A percentile compares a stretch with the other conserved stretches of the same genome.
These are phyloP conservation scores for Macrophomina phaseolina DNA, from an alignment of 2,329 filamentous ascomycete genomes.

Conservation along the genomic window DNA sequence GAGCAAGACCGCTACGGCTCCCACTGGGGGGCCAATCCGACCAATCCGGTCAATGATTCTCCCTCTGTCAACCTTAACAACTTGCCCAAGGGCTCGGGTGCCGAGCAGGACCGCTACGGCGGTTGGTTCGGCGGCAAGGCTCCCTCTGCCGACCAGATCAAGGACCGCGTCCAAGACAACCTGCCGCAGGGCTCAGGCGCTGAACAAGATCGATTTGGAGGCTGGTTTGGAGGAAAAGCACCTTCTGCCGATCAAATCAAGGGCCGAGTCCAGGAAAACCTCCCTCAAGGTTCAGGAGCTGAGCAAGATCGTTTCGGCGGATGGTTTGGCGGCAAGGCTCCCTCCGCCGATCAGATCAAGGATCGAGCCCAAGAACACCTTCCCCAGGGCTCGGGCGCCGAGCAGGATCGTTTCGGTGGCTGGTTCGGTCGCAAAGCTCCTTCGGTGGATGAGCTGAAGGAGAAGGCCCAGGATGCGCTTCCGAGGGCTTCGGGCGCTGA, in stretches of 20 bases:
- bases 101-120: slow-evolving; percentile 27
- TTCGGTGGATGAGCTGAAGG: slow-evolving; percentile 1
- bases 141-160: slow-evolving; percentile 19
- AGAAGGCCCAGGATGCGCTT: slow-evolving; percentile 4
- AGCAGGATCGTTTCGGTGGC: slow-evolving; percentile 21
- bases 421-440: slow-evolving; percentile 23
- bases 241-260: not conserved
- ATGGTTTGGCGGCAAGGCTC: slow-evolving; percentile 23
- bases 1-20: slow-evolving; percentile 28
- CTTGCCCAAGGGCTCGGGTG: slow-evolving; percentile 24
- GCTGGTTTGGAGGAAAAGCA: slow-evolving; percentile 21
- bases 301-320: slow-evolving; percentile 19
- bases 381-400: slow-evolving; percentile 10
- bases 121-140: slow-evolving; percentile 21
- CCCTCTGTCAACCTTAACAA: slow-evolving; percentile 23
- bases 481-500: slow-evolving; percentile 10
- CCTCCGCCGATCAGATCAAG: not conserved
- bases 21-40: slow-evolving; percentile 21
- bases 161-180: slow-evolving; percentile 10
- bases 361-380: not conserved
- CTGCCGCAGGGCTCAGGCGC: slow-evolving; percentile 18
- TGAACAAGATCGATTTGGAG: slow-evolving; percentile 20
- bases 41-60: slow-evolving; percentile 22
- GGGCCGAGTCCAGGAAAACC: not conserved
- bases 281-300: slow-evolving; percentile 18